Base-by-base conservation (phyloP, 306 rosid genomes). In the Fagus sylvatica region DNA sequence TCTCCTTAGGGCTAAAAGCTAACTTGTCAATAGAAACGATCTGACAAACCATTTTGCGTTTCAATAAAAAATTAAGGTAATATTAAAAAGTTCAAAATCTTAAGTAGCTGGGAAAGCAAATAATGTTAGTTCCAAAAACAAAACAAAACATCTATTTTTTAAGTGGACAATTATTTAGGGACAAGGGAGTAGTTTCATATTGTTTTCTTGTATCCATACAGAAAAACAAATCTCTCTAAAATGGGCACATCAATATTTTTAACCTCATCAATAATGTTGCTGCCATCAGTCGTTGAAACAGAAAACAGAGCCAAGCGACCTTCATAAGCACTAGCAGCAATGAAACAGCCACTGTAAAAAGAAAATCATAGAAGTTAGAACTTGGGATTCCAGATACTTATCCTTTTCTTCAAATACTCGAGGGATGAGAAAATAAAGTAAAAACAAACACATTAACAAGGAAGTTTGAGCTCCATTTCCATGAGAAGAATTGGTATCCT, bases 321-420 rank as follows among this genome's bases (percentile, higher is more conserved):
- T 83, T 89, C 97, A 81, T 88, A 94, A 69, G 97, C 97, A 79
- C 98, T 90, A 73, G 83, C 88, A 85, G 98, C 98, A 79, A 94
- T 83, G 85, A 88, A 94, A 86, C 97, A 90, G 87, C 98, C 98
- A 87, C 97, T 92, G 93, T 62, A 89, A 68, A 87, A 82, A 78
- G 82, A 76, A 73, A 83, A 76, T 41, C 72, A 49, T 9, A 22
- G 7, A 74, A 69, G 61, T 81, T 76, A 85, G 69, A 43, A 51
- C n/a, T 15, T 61, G 6, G 39, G 57, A 77, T 43, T 73, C 66
- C 69, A 68, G 36, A 41, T 77, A 41, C 57, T 84, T 64, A 53
- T 67, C 74, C 53, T 40, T 15, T 74, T 69, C 46, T 13, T 72
- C 66, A 49, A 57, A 60, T 40, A 65, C 34, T 76, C 42, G 54